Evolutionary conservation across 768 basidiomycete species (phyloP).

Genomic region (Suillus spraguei): DNA sequence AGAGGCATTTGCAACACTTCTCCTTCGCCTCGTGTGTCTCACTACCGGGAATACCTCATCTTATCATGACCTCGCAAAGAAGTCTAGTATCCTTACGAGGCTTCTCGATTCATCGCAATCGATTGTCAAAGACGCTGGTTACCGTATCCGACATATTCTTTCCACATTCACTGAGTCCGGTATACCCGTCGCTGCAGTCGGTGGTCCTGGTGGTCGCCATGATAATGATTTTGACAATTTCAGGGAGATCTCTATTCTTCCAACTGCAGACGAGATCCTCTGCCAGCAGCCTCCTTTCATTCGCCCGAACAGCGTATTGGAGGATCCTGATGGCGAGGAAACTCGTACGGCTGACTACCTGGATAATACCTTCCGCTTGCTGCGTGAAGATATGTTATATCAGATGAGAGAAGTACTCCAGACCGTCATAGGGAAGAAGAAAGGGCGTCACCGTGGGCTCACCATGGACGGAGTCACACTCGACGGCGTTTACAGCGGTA

Average conservation of each 20-base stretch:
- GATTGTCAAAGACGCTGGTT: slow-evolving; percentile 32
- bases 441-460: slow-evolving; percentile 41
- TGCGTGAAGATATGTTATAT: slow-evolving; percentile 64
- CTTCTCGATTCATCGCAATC: slow-evolving; percentile 28
- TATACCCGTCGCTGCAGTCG: slow-evolving; percentile 19
- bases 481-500: slow-evolving; percentile 36
- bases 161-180: slow-evolving; percentile 25
- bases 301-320: slow-evolving; percentile 44
- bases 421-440: slow-evolving; percentile 40
- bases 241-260: slow-evolving; percentile 59
- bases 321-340: slow-evolving; percentile 41
- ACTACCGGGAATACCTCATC: slow-evolving; percentile 34
- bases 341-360: slow-evolving; percentile 50
- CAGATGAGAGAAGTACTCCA: slow-evolving; percentile 60
- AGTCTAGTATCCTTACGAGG: slow-evolving; percentile 28
- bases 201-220: slow-evolving; percentile 63
- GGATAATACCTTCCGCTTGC: slow-evolving; percentile 67
- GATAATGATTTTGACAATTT: slow-evolving; percentile 70
- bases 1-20: slow-evolving; percentile 47
- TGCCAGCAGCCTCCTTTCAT: slow-evolving; percentile 51
- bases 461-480: slow-evolving; percentile 41
- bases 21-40: slow-evolving; percentile 50
- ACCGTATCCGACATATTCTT: slow-evolving; percentile 44
- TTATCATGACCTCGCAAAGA: slow-evolving; percentile 43
- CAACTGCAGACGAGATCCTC: slow-evolving; percentile 58